phyloP scores from a whole-genome alignment of 2,329 filamentous ascomycete genomes.

The Neurospora crassa region DNA sequence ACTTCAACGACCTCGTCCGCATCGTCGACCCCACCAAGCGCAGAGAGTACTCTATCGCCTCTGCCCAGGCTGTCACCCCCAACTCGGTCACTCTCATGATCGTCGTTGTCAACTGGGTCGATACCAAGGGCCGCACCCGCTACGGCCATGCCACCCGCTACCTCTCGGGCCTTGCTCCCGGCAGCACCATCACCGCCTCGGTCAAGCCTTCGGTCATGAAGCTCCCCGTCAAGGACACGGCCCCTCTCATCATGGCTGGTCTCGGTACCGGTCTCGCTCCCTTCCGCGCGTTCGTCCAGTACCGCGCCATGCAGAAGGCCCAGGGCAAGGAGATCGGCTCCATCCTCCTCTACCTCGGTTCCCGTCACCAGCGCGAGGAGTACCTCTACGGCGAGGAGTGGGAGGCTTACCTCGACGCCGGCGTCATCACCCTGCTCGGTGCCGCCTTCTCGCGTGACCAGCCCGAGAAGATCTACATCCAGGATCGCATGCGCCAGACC shows the following conservation, averaged over 20 bases:
- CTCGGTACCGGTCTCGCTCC: conserved; percentile 95
- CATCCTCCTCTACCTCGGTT: conserved; percentile 92
- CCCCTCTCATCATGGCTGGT: conserved; percentile 96
- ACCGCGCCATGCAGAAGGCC: conserved; percentile 96
- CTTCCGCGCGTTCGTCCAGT: conserved; percentile 98
- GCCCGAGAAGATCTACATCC: conserved; percentile 98
- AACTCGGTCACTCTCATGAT: conserved; percentile 90
- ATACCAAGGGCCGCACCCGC: conserved; percentile 75
- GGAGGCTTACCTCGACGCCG: conserved; percentile 94
- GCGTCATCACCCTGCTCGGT: conserved; percentile 88
- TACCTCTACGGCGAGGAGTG: conserved; percentile 99
- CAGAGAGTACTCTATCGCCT: conserved; percentile 97
- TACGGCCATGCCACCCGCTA: conserved; percentile 91
- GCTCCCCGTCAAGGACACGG: conserved; percentile 76
- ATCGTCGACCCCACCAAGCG: conserved; percentile 91
- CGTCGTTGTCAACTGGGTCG: conserved; percentile 93
- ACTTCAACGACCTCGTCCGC: conserved; percentile 78
- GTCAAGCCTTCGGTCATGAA: conserved; percentile 99
- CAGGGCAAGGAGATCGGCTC: conserved; percentile 90
- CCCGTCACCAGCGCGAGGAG: conserved; percentile 94
- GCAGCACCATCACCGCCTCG: conserved; percentile 75
- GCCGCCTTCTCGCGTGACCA: conserved; percentile 95
- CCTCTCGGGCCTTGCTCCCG: conserved; percentile 65
- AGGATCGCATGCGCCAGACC: conserved; percentile 92
- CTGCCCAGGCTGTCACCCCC: conserved; percentile 88